A percentile compares a stretch with the other conserved stretches of the same genome.
Conservation (phyloP, 2,329 filamentous ascomycete genomes). For the Tricladium varicosporioides region DNA sequence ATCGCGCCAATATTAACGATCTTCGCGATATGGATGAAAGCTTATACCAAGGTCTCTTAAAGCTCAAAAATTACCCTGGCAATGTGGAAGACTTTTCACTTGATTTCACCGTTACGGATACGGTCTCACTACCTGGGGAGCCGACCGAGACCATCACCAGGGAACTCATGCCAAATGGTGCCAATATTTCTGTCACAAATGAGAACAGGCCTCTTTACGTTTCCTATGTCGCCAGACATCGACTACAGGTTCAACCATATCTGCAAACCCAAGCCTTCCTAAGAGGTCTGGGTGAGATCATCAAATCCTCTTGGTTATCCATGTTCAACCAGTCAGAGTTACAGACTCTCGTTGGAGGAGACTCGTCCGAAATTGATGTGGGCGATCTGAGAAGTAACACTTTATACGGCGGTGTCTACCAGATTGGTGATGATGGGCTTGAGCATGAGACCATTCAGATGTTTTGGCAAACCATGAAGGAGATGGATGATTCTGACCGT, state of each 20-base stretch:
- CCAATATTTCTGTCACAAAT: constrained; percentile 78
- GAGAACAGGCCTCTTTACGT: constrained; percentile 94
- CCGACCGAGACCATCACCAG: constrained; percentile 63
- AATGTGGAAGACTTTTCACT: constrained; percentile 78
- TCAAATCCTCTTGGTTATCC: constrained; percentile 87
- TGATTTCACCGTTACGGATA: constrained; percentile 87
- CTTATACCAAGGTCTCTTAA: constrained; percentile 80
- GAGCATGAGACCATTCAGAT: constrained; percentile 84
- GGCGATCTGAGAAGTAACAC: constrained; percentile 84
- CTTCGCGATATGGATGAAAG: constrained; percentile 87
- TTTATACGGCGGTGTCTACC: constrained; percentile 82
- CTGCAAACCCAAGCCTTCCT: constrained; percentile 87
- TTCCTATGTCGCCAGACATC: constrained; percentile 83
- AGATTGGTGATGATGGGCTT: constrained; percentile 79
- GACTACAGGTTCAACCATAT: constrained; percentile 75
- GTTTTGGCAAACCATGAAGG: constrained; percentile 88
- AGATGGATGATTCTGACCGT: constrained; percentile 72
- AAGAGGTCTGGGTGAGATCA: constrained; percentile 79
- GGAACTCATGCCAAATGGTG: constrained; percentile 74
- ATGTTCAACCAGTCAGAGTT: constrained; percentile 99
- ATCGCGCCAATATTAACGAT: constrained; percentile 93
- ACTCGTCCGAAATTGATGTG: constrained; percentile 81
- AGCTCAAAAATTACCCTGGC: constrained; percentile 81
- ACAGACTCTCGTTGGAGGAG: constrained; percentile 88
- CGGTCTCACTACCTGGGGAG: constrained; percentile 45